Evolutionary conservation across 2,329 filamentous ascomycete species (phyloP).

Genomic region (Pseudogymnoascus sp.): DNA sequence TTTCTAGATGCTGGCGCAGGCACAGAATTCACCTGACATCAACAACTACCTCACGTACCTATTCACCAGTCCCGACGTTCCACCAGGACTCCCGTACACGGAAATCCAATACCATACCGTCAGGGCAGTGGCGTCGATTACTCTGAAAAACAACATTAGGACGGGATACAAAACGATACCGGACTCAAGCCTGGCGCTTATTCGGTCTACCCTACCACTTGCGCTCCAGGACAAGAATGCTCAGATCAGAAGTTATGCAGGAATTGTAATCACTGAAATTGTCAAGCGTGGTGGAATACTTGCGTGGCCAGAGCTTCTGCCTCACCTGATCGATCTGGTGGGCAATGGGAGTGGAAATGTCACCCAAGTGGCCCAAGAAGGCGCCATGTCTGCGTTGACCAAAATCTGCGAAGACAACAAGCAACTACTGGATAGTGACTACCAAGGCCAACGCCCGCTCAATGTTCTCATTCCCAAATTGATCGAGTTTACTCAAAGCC

Average conservation of each 20-base stretch:
- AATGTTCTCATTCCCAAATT: slow-evolving; percentile 85
- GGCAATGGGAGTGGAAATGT: slow-evolving; percentile 62
- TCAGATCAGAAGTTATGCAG: slow-evolving; percentile 81
- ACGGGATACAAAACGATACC: slow-evolving; percentile 67
- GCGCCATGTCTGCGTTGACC: slow-evolving; percentile 82
- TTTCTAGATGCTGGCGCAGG: slow-evolving; percentile 80
- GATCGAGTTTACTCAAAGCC: slow-evolving; percentile 73
- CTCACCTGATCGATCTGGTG: slow-evolving; percentile 71
- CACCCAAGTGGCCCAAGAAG: slow-evolving; percentile 70
- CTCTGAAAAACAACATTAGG: slow-evolving; percentile 91
- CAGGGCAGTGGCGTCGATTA: slow-evolving; percentile 79
- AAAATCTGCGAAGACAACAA: slow-evolving; percentile 98
- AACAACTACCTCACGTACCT: slow-evolving; percentile 96
- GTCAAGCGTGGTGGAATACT: slow-evolving; percentile 76
- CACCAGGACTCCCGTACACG: slow-evolving; percentile 50
- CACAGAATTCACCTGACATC: slow-evolving; percentile 81
- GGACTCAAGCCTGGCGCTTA: slow-evolving; percentile 61
- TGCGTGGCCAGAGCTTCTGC: slow-evolving; percentile 83
- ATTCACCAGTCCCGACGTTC: slow-evolving; percentile 61
- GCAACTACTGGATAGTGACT: slow-evolving; percentile 75
- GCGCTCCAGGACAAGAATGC: slow-evolving; percentile 72
- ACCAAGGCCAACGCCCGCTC: slow-evolving; percentile 79
- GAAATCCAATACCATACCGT: slow-evolving; percentile 61
- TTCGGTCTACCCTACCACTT: slow-evolving; percentile 69
- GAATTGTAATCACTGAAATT: slow-evolving; percentile 89